Base-by-base conservation (phyloP, 106 monocot genomes). In the Agapanthus africanus region DNA sequence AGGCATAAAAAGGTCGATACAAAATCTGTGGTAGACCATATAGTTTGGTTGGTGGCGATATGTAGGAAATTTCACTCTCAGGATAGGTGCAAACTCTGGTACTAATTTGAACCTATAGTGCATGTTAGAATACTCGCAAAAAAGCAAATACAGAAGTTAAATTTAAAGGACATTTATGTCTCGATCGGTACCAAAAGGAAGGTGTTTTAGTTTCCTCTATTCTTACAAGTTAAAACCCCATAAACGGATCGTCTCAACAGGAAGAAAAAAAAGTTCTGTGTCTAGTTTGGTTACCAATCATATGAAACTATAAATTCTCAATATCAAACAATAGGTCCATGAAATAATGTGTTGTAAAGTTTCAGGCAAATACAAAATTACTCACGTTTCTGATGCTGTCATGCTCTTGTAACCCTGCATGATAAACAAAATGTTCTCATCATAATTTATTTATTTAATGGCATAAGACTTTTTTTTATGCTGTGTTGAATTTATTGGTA, bases 381-480 rank as follows among this genome's bases (percentile, higher is more conserved):
- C 95, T 82, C 82, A 95, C 95, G 83, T 73, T 75, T 88, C 91
- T 34, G 91, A 84, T 61, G 95, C 83, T 37, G 81, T 62, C 44
- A 73, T 62, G 73, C 62, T 95, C 78, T 84, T 86, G 51, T 95
- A 97, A 67, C 91, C 95, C 95, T 97, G 84, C 51, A 36, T 75
- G 16, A 79, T 27, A 41, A 67, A 73, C 73, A 75, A 69, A 70
- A 78, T 54, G 13, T 11, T 25, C 22, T 71, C 15, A 60, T 56
- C 39, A 65, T 25, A 19, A 36, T 18, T 2, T 19, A 21, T 37
- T 63, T 37, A 37, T 37, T 37, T 63, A 37, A 59, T 37, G 37
- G 22, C 27, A 63, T 5, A 37, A n/a, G 4, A 63, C 32, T 33
- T 11, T 14, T 16, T 31, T 37, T 21, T 37, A 63, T 37, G 27